phyloP scores from a whole-genome alignment of 495 filamentous ascomycete species.

The Hyaloscypha finlandica region DNA sequence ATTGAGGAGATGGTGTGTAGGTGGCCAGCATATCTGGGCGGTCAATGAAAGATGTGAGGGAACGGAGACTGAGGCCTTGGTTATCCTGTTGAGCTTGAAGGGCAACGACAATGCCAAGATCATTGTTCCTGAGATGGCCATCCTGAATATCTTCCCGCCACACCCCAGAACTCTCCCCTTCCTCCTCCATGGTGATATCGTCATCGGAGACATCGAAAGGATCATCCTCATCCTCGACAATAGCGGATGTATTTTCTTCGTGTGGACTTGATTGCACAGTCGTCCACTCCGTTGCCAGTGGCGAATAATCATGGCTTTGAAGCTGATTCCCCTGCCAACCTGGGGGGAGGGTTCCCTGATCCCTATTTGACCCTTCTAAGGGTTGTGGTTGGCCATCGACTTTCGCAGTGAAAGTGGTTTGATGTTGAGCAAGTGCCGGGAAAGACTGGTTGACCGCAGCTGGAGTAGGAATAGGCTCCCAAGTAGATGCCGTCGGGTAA shows the following conservation, averaged over 20 bases:
- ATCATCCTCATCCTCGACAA: constrained; percentile 54
- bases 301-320: neutral
- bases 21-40: constrained; percentile 72
- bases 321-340: neutral
- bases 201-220: constrained; percentile 65
- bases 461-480: neutral
- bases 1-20: constrained; percentile 72
- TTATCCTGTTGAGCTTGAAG: constrained; percentile 46
- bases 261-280: neutral
- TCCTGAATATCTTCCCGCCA: constrained; percentile 17
- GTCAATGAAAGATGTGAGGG: constrained; percentile 66
- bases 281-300: neutral
- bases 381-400: neutral
- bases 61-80: constrained; percentile 39
- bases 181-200: constrained; percentile 46
- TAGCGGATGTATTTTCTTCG: neutral
- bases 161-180: constrained; percentile 39
- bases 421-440: neutral
- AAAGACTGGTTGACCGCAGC: neutral
- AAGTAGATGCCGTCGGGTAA: constrained; percentile 8
- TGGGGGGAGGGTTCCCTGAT: neutral
- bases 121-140: constrained; percentile 29
- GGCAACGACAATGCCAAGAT: constrained; percentile 46
- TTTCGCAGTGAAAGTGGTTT: neutral
- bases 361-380: neutral